phyloP scores from a whole-genome alignment of 768 basidiomycete genomes.

The Podaxis sp. region DNA sequence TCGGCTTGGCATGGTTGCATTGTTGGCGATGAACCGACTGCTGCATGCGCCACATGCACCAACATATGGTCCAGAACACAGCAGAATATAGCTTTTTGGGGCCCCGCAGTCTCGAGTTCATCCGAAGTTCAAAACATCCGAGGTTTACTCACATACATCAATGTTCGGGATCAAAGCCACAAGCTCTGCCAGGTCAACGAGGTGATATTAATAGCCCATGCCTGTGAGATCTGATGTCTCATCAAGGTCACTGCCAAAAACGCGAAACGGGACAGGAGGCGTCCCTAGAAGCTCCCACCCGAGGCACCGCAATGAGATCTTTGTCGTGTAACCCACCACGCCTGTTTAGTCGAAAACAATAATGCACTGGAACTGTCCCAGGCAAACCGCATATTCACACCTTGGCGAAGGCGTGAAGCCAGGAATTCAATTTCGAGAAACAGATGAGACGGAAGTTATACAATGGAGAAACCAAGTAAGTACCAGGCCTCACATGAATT shows the following conservation, averaged over 20 bases:
- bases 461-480: constrained; percentile 3
- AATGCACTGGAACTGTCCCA: no score
- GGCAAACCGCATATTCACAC: not conserved
- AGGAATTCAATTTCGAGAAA: not conserved
- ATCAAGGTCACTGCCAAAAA: not conserved
- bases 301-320: not conserved
- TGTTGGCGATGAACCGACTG: not conserved
- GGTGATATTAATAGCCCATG: not conserved
- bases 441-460: not conserved
- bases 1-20: not conserved
- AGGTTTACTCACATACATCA: not conserved
- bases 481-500: not conserved
- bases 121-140: not conserved
- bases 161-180: not conserved
- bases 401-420: not conserved
- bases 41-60: not conserved
- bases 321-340: not conserved
- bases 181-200: not conserved
- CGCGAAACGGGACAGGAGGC: not conserved
- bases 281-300: not conserved
- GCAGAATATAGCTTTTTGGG: not conserved
- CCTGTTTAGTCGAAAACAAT: not conserved
- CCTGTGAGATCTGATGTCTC: not conserved
- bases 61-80: not conserved
- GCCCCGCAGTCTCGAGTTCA: not conserved